phyloP scores from a whole-genome alignment of 345 rosid genomes.

The Populus nigra region DNA sequence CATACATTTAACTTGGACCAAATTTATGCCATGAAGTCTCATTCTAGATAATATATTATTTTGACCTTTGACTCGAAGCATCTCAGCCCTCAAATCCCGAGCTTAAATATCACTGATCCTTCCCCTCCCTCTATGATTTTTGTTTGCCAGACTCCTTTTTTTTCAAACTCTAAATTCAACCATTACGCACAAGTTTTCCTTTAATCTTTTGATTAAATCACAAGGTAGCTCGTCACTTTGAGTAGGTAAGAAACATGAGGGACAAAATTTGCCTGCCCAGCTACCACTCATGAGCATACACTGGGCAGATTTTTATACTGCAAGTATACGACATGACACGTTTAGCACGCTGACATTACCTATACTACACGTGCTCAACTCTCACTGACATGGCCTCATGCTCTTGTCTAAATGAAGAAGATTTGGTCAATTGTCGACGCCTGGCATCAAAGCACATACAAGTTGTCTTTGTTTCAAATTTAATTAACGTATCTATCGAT shows the following conservation, averaged over 20 bases:
- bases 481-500: background rate
- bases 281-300: background rate
- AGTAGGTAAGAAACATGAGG: slow-evolving; percentile 5
- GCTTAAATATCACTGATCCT: background rate
- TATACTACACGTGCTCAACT: background rate
- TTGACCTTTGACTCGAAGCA: slow-evolving; percentile 4
- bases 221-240: background rate
- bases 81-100: background rate
- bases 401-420: background rate
- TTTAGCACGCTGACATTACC: background rate
- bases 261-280: background rate
- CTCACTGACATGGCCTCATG: background rate
- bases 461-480: background rate
- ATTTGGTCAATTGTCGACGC: background rate
- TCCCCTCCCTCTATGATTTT: background rate
- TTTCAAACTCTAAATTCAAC: background rate
- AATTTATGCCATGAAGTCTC: no score
- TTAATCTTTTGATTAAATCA: background rate
- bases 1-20: slow-evolving; percentile 13
- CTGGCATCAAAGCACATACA: background rate
- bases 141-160: background rate
- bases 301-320: background rate
- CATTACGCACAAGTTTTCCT: background rate
- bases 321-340: background rate
- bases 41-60: background rate